These are phyloP conservation scores for Phoma herbarum DNA, from an alignment of 2,329 filamentous ascomycete genomes.

Conservation along the genomic window DNA sequence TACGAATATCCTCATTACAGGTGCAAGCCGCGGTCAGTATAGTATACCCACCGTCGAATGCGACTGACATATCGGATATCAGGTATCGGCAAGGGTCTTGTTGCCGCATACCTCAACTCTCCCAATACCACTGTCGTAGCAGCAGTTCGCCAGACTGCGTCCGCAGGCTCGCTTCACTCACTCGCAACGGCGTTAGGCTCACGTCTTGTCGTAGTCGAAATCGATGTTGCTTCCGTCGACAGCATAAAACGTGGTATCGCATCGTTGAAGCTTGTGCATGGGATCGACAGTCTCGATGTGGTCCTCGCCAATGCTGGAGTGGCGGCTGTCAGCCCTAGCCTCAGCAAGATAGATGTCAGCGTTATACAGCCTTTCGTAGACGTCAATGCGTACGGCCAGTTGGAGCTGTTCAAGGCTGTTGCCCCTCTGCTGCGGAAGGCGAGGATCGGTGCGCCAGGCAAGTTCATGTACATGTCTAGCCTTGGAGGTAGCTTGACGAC, in stretches of 20 bases:
- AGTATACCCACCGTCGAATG: slow-evolving; percentile 16
- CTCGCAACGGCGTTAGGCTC: slow-evolving; percentile 31
- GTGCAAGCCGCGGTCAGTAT: slow-evolving; percentile 41
- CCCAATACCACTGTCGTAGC: slow-evolving; percentile 54
- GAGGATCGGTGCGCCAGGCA: slow-evolving; percentile 6
- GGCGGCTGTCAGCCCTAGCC: slow-evolving; percentile 11
- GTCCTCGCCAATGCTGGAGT: slow-evolving; percentile 25
- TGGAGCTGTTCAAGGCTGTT: slow-evolving; percentile 29
- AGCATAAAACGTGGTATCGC: slow-evolving; percentile 32
- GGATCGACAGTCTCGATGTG: slow-evolving; percentile 5
- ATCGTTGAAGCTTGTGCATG: slow-evolving; percentile 29
- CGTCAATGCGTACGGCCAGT: slow-evolving; percentile 28
- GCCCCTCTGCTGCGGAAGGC: slow-evolving; percentile 17
- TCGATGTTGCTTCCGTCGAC: slow-evolving; percentile 30
- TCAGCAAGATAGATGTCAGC: not conserved
- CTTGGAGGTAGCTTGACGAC: slow-evolving; percentile 16
- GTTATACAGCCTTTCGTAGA: slow-evolving; percentile 25
- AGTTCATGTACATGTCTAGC: slow-evolving; percentile 31
- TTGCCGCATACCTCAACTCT: slow-evolving; percentile 46
- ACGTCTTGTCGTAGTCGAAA: slow-evolving; percentile 19
- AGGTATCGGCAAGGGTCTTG: slow-evolving; percentile 51
- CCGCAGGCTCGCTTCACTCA: slow-evolving; percentile 35
- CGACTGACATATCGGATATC: not conserved
- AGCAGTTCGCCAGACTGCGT: slow-evolving; percentile 48
- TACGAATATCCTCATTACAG: slow-evolving; percentile 42